These are phyloP conservation scores for Tetrapisispora fleetii DNA, from an alignment of 805 yeast genomes.

Conservation along the genomic window DNA sequence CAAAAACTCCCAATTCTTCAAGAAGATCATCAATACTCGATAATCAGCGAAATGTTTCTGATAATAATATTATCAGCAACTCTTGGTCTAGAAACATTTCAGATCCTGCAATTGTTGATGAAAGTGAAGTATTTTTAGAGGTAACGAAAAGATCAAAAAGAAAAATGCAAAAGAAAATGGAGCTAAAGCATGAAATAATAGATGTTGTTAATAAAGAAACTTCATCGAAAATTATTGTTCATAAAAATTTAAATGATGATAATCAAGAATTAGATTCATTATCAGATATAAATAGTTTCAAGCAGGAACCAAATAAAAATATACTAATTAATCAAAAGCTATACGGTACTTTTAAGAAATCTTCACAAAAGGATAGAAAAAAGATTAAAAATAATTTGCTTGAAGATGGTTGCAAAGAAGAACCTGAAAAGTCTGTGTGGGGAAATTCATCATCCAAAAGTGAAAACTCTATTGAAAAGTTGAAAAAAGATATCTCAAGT, in stretches of 20 bases:
- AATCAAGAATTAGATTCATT: conserved; percentile 11
- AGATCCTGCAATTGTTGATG: conserved; percentile 10
- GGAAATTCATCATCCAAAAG: conserved; percentile 4
- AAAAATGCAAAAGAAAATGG: conserved; percentile 5
- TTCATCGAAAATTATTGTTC: conserved; percentile 11
- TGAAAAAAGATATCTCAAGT: background rate
- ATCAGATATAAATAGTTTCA: background rate
- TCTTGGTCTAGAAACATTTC: conserved; percentile 1
- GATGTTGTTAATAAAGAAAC: background rate
- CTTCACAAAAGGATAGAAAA: conserved; percentile 23
- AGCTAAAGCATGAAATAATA: background rate
- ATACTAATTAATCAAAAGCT: conserved; percentile 7
- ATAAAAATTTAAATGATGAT: conserved; percentile 4
- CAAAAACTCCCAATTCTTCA: background rate
- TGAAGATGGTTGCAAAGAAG: background rate
- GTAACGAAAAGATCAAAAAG: conserved; percentile 13
- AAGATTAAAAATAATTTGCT: conserved; percentile 4
- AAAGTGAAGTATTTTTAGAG: conserved; percentile 12
- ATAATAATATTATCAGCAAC: background rate
- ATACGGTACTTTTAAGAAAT: conserved; percentile 17
- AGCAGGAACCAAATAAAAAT: background rate
- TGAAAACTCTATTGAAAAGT: background rate
- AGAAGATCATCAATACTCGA: conserved; percentile 7
- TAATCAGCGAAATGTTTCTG: background rate
- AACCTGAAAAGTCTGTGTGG: conserved; percentile 15